phyloP scores from a whole-genome alignment of 306 rosid genomes.

The Leucaena leucocephala region DNA sequence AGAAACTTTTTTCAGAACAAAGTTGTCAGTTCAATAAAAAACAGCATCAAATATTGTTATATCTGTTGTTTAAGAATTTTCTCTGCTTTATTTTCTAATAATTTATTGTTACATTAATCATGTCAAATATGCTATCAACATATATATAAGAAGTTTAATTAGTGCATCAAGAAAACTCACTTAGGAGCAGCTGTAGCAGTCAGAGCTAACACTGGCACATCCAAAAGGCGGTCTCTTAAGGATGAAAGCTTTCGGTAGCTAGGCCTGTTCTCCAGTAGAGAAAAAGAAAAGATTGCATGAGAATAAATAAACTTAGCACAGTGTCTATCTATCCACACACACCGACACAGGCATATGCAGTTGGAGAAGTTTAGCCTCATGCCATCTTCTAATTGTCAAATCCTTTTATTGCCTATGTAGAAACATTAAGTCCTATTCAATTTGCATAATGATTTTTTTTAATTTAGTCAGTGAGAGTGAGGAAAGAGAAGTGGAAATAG shows the following conservation, averaged over 20 bases:
- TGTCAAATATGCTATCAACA: neutral
- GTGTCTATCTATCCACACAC: neutral
- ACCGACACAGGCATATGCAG: neutral
- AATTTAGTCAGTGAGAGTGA: neutral
- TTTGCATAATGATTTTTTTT: neutral
- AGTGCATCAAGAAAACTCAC: conserved; percentile 60
- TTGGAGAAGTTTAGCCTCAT: neutral
- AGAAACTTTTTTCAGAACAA: neutral
- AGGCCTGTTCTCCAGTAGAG: conserved; percentile 62
- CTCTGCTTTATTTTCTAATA: neutral
- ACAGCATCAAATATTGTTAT: neutral
- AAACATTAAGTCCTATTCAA: conserved; percentile 12
- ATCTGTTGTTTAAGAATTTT: neutral
- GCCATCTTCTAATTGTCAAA: neutral
- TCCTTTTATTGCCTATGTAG: conserved; percentile 11
- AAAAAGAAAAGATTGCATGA: conserved; percentile 27
- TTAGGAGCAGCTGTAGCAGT: conserved; percentile 95
- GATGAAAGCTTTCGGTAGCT: conserved; percentile 90
- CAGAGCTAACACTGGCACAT: conserved; percentile 85
- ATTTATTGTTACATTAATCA: neutral
- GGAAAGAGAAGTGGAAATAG: conserved; percentile 1
- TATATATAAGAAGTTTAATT: neutral
- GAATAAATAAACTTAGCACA: conserved; percentile 21
- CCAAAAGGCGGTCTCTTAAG: conserved; percentile 72
- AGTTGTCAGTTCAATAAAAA: neutral